Evolutionary conservation across 345 rosid genomes (phyloP), one percentile per base, ranked within the genome.

Genomic region (Lagerstroemia speciosa): DNA sequence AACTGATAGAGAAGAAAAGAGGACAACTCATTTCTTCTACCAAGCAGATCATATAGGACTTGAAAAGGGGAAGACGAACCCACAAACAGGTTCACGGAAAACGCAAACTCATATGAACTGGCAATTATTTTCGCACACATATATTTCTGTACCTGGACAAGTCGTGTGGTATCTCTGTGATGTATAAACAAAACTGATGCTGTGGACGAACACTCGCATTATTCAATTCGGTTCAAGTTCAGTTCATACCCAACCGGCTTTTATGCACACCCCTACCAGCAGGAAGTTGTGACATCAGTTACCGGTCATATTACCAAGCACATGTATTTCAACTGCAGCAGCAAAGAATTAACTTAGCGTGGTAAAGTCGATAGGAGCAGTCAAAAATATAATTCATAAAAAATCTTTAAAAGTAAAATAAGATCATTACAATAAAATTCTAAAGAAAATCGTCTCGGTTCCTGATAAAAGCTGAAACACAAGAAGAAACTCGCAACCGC

Each of bases 301-400:
- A 27, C 63, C 63, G 19, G 15, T 89, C 97, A 93, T 87, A 72
- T 88, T 89, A 53, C 99, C 70, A 91, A 63, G 88, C 97, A 91
- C 45, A 94, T 74, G 69, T 91, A 88, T 72, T 89, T 91, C 66
- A 84, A 62, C 97, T 91, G 95, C 77, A 69, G 55, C 63, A 65
- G 6, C 31, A 14, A 65, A 15, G 30, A 24, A 22, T 36, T 31
- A 64, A 9, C n/a, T 64, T 7, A 64, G 43, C 66, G 20, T 15
- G 20, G 34, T 64, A 34, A 4, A 36, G 17, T 11, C 22, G 19
- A 20, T 19, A 20, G 29, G 9, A 8, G 60, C 30, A 24, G 30
- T 53, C n/a, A n/a, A 29, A n/a, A n/a, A n/a, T n/a, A n/a, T n/a
- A n/a, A n/a, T n/a, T n/a, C n/a, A n/a, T n/a, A n/a, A n/a, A n/a